A percentile compares a stretch with the other conserved stretches of the same genome.
These are phyloP conservation scores for Aspergillus fischeri DNA, from an alignment of 2,329 filamentous ascomycete species.

Conservation along the genomic window DNA sequence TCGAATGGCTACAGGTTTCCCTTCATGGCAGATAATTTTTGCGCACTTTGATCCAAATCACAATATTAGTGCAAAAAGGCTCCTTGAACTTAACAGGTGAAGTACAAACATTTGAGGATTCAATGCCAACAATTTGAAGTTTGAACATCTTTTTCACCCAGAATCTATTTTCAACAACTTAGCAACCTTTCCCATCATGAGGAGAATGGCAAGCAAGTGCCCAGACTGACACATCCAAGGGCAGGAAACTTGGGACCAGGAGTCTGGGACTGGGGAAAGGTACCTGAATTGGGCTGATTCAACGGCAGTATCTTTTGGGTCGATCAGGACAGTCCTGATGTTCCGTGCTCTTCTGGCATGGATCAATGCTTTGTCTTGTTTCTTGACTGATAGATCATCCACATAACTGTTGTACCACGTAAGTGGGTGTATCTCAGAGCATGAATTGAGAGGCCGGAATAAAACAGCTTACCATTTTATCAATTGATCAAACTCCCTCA, in stretches of 20 bases:
- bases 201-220: neutral
- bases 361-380: slow-evolving; percentile 51
- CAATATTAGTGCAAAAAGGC: neutral
- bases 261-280: neutral
- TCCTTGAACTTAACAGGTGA: neutral
- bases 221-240: neutral
- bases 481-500: slow-evolving; percentile 43
- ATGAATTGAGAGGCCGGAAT: neutral
- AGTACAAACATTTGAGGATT: slow-evolving; percentile 35
- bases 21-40: slow-evolving; percentile 48
- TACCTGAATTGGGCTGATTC: slow-evolving; percentile 51
- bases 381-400: slow-evolving; percentile 47
- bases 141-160: slow-evolving; percentile 54
- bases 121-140: slow-evolving; percentile 38
- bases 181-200: neutral
- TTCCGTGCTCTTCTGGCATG: slow-evolving; percentile 46
- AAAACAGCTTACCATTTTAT: slow-evolving; percentile 39
- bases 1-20: slow-evolving; percentile 50
- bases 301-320: slow-evolving; percentile 48
- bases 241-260: neutral
- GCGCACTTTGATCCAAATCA: slow-evolving; percentile 24
- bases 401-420: slow-evolving; percentile 39
- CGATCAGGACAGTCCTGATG: slow-evolving; percentile 44
- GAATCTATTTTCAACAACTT: slow-evolving; percentile 33
- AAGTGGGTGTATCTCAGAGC: neutral